Evolutionary conservation across 2,329 filamentous ascomycete species (phyloP), one percentile per base, ranked within the genome.

Genomic region (Penicillium expansum): DNA sequence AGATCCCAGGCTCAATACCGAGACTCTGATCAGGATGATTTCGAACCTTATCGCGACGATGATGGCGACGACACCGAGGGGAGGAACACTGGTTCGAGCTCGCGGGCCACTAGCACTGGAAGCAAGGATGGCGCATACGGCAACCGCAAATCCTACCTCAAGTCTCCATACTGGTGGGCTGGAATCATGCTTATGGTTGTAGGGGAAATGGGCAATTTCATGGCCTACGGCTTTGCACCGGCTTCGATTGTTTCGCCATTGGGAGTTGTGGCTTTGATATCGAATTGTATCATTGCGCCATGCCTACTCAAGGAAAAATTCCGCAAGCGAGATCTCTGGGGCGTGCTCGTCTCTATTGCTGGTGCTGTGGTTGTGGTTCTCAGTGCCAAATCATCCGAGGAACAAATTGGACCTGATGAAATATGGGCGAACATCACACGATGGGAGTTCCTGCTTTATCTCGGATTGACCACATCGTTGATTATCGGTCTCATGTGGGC

Each of bases 181-280:
- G 94, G 94, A 20, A 93, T 97, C 63, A 83, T 95, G 16, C 81
- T 99, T 58, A 99, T 99, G 85, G 91, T 88, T 0, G 78, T 96
- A 24, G 94, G 94, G 56, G 94, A 99, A 77, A 88, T 90, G 70
- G 94, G 94, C 50, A 99, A 99, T 73, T 99, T 99, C 70, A 79
- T 99, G 61, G 94, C 94, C 0, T 99, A 99, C 70, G 94, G 94
- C 24, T 99, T 99, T 72, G 94, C 94, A 30, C 94, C 94, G 4
- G 94, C 94, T 8, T 97, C 94, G 14, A 97, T 99, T 67, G 94
- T 99, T 41, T 97, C 92, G 33, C 94, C 94, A 0, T 81, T 99
- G 6, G 94, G 94, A 10, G 94, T 99, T n/a, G 94, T 99, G 13
- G 94, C 94, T 2, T 80, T 99, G 60, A 87, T 99, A 44, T 96